Base-by-base conservation (phyloP, 2,329 filamentous ascomycete species). In the Neopestalotiopsis sp. region DNA sequence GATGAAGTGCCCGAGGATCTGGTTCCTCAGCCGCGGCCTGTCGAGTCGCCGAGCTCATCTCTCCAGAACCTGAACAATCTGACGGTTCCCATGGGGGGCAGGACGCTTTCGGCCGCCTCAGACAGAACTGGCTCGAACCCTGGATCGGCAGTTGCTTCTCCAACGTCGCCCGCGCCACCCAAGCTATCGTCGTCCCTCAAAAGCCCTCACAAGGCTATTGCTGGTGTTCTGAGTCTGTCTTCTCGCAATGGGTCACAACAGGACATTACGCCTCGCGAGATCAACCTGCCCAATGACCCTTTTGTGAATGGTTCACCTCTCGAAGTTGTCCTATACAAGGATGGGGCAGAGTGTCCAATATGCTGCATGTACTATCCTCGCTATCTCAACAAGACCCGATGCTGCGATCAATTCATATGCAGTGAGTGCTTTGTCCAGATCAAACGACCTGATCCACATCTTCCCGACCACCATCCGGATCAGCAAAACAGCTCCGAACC, bases 341-440 rank as follows among this genome's bases (percentile, higher is more conserved):
- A 97, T 73, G 92, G 94, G 3, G 83, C 85, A 6, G 96, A 99
- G 78, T 99, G 96, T 76, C 95, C 96, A 5, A 97, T 99, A 71
- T 99, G 96, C 83, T 97, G 98, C 79, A 85, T 98, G 66, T 97
- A 94, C 74, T 99, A 98, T 74, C 96, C 96, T 0, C 94, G 94
- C 3, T 97, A 97, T 77, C 86, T 99, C 38, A 99, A 99, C 81
- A 92, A 91, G 73, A 99, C 96, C 0, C 88, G 96, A 73, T 99
- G 96, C 79, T 99, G 96, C 80, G 94, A 97, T 75, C 96, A 99
- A 79, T 87, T 93, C 5, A 98, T 99, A 71, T 99, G 96, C 82
- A 98, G 95, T 57, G 96, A 99, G 82, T 99, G 96, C 80, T 99
- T 99, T 76, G 96, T 99, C 4, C 96, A 99, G 80, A 99, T 99